Evolutionary conservation across 2,329 filamentous ascomycete genomes (phyloP), one percentile per base, ranked within the genome.

Genomic region (Aspergillus latus): DNA sequence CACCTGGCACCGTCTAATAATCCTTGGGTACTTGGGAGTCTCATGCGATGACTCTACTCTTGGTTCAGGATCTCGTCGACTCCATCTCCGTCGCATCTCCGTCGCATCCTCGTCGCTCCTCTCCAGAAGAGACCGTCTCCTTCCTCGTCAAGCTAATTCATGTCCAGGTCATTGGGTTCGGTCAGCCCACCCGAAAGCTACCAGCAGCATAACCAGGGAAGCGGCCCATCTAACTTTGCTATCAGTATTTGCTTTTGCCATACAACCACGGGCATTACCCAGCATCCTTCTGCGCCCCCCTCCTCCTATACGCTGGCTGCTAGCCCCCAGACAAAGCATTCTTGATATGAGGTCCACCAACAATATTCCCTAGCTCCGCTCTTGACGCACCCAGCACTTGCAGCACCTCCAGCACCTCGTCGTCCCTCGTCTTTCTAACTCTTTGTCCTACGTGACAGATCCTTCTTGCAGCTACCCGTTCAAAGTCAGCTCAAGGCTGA

Each of bases 401-500:
- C n/a, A n/a, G n/a, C n/a, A n/a, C n/a, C n/a, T n/a, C n/a, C n/a
- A n/a, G n/a, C n/a, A n/a, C n/a, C n/a, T n/a, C n/a, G n/a, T 4
- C 10, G 37, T 44, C 9, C 15, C 13, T 29, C 21, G 8, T 44
- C 26, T 44, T 11, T 30, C n/a, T 28, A 36, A 39, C 32, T 34
- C 42, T 52, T 52, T 52, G 50, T 52, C 40, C 50, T 39, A 52
- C 42, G 15, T 11, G 43, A 45, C 26, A 9, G 30, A 9, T 9
- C 30, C 32, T 29, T 37, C n/a, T 15, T 45, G 30, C 36, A 49
- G 47, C 48, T 50, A 49, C 32, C 36, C 44, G 40, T 26, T n/a
- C 29, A 43, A 34, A 28, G 39, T 43, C 40, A 47, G 28, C 51
- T n/a, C n/a, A 47, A 13, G 16, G n/a, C n/a, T n/a, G n/a, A n/a